These are phyloP conservation scores for Russula sp. DNA, from an alignment of 768 basidiomycete species.

Conservation along the genomic window DNA sequence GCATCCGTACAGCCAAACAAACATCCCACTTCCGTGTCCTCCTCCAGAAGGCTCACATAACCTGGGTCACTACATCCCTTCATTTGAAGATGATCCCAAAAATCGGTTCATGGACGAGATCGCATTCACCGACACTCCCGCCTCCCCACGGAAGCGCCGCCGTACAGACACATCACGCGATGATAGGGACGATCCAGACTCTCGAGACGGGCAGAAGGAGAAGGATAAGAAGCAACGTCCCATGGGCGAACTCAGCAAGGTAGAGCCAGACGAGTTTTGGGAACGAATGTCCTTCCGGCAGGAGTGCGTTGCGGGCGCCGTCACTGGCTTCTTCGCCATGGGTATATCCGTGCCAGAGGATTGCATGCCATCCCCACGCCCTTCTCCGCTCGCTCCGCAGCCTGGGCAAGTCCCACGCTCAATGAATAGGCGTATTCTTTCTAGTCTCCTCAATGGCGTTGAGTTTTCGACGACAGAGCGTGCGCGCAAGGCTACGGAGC, in stretches of 20 bases:
- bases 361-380: conserved; percentile 18
- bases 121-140: conserved; percentile 59
- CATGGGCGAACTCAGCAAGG: conserved; percentile 55
- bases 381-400: conserved; percentile 46
- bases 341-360: conserved; percentile 42
- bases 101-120: conserved; percentile 91
- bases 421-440: conserved; percentile 67
- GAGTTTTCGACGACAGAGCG: conserved; percentile 72
- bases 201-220: conserved; percentile 32
- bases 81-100: conserved; percentile 97
- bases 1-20: conserved; percentile 62
- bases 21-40: conserved; percentile 47
- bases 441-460: conserved; percentile 64
- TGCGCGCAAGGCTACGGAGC: conserved; percentile 65
- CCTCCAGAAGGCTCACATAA: conserved; percentile 41
- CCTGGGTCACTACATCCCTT: conserved; percentile 77
- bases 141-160: conserved; percentile 56
- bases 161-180: conserved; percentile 35
- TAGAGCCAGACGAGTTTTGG: conserved; percentile 85
- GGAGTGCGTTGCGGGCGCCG: conserved; percentile 85
- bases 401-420: conserved; percentile 59
- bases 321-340: conserved; percentile 91
- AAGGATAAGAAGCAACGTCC: conserved; percentile 33
- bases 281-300: conserved; percentile 95
- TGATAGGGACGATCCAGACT: conserved; percentile 13